Evolutionary conservation across 768 basidiomycete genomes (phyloP), one percentile per base, ranked within the genome.

Genomic region (Filobasidium floriforme): DNA sequence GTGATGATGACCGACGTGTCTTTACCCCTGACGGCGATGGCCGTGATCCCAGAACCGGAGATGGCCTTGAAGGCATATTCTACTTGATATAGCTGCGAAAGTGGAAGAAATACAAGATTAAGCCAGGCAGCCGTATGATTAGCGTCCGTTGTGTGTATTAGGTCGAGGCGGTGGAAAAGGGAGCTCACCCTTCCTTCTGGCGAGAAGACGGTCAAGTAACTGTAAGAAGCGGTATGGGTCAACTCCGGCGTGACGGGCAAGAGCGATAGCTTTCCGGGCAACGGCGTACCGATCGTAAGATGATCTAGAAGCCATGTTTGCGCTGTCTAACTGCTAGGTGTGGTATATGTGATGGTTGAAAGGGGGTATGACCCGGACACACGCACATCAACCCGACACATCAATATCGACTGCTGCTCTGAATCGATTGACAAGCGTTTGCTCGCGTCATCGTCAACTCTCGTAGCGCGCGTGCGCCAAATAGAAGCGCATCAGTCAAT

Each of bases 1-100:
- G 94, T 97, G 73, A 99, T 92, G 49, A 97, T 89, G 9, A 98
- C 92, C 5, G 88, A 84, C 6, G 92, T 94, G 72, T 98, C 93
- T 79, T 90, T 90, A 19, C 96, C 96, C 73, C 94, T 82, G 54
- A 98, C 89, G 19, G 93, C 85, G 60, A 99, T 84, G 0, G 94
- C 86, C 1, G 96, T 98, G 75, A 97, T 91, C 0, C 92, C 94
- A 0, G 92, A 92, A 63, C 91, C 92, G 69, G 92, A 91, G 79
- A 98, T 97, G 59, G 96, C 96, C 80, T 98, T 99, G 87, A 98
- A 98, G 29, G 96, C 94, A 83, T 98, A 98, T 82, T 98, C 96
- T 77, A 98, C 94, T 92, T 99, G 96, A 77, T 98, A 99, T 66
- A 99, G 81, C 65, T 94, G 86, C 43, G 19, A 55, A 44, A 46